Evolutionary conservation across 371 early-diverging fungal species (phyloP).

Genomic region (Amoeboaphelidium protococcarum): DNA sequence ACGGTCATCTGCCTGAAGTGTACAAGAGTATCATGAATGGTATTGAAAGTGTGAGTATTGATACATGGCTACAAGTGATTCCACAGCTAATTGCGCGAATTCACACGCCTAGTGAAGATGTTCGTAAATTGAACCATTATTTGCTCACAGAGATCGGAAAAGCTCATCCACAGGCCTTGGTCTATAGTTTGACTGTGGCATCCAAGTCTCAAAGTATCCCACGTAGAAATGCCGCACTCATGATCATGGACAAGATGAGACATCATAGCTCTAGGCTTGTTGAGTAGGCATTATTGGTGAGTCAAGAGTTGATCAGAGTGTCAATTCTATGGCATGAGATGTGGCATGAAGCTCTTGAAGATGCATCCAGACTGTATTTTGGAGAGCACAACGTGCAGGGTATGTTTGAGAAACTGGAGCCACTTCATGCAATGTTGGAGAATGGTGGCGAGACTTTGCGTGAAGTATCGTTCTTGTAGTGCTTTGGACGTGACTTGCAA

Average conservation of each 20-base stretch:
- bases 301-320: slow-evolving; percentile 85
- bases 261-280: slow-evolving; percentile 54
- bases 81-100: slow-evolving; percentile 94
- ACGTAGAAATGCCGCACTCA: slow-evolving; percentile 54
- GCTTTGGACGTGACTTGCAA: slow-evolving; percentile 68
- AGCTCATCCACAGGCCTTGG: slow-evolving; percentile 84
- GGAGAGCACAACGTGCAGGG: slow-evolving; percentile 61
- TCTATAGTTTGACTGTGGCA: slow-evolving; percentile 86
- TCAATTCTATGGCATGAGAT: slow-evolving; percentile 91
- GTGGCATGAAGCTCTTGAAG: slow-evolving; percentile 90
- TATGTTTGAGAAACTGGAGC: slow-evolving; percentile 70
- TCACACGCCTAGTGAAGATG: slow-evolving; percentile 50
- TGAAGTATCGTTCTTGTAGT: slow-evolving; percentile 79
- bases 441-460: slow-evolving; percentile 77
- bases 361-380: slow-evolving; percentile 64
- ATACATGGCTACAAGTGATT: slow-evolving; percentile 93
- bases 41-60: slow-evolving; percentile 64
- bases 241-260: slow-evolving; percentile 78
- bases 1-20: slow-evolving; percentile 65
- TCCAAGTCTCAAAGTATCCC: slow-evolving; percentile 59
- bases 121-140: slow-evolving; percentile 63
- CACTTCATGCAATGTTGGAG: slow-evolving; percentile 67
- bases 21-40: slow-evolving; percentile 60
- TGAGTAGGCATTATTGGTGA: slow-evolving; percentile 77
- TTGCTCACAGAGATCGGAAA: slow-evolving; percentile 73